phyloP scores from a whole-genome alignment of 495 filamentous ascomycete species.

The Penicillium odoratum region DNA sequence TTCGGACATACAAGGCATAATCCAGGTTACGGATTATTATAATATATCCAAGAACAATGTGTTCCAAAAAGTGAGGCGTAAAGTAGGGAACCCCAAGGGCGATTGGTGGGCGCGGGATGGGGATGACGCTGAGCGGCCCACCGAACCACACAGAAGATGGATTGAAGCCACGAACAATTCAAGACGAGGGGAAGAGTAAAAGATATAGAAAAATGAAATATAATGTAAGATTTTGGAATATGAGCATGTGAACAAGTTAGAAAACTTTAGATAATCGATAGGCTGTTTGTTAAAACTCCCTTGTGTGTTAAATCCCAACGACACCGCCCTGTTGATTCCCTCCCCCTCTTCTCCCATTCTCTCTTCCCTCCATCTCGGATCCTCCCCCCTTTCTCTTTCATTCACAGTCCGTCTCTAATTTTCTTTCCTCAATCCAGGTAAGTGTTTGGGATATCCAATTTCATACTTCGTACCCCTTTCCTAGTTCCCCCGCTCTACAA shows the following conservation, averaged over 20 bases:
- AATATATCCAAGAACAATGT: background rate
- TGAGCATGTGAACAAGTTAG: background rate
- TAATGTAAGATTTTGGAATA: background rate
- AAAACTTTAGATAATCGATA: slow-evolving; percentile 7
- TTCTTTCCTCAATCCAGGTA: slow-evolving; percentile 27
- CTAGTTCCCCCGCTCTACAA: slow-evolving; percentile 15
- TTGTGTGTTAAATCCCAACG: slow-evolving; percentile 31
- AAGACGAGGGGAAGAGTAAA: background rate
- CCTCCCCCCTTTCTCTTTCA: slow-evolving; percentile 18
- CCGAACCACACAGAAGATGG: slow-evolving; percentile 49
- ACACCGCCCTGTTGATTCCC: slow-evolving; percentile 32
- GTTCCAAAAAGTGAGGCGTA: slow-evolving; percentile 20
- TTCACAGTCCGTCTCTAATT: background rate
- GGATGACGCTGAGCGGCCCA: slow-evolving; percentile 49
- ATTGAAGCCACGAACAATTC: background rate
- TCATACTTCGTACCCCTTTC: slow-evolving; percentile 18
- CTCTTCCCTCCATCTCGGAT: slow-evolving; percentile 19
- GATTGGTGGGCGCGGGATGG: slow-evolving; percentile 44
- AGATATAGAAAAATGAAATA: slow-evolving; percentile 7
- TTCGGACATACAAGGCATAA: slow-evolving; percentile 6
- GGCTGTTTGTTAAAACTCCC: background rate
- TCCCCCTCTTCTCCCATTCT: slow-evolving; percentile 28
- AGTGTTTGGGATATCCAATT: slow-evolving; percentile 20
- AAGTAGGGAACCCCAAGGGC: slow-evolving; percentile 22
- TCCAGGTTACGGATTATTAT: background rate